Conservation (phyloP, 2,329 filamentous ascomycete genomes). For the Tolypocladium tropicale region DNA sequence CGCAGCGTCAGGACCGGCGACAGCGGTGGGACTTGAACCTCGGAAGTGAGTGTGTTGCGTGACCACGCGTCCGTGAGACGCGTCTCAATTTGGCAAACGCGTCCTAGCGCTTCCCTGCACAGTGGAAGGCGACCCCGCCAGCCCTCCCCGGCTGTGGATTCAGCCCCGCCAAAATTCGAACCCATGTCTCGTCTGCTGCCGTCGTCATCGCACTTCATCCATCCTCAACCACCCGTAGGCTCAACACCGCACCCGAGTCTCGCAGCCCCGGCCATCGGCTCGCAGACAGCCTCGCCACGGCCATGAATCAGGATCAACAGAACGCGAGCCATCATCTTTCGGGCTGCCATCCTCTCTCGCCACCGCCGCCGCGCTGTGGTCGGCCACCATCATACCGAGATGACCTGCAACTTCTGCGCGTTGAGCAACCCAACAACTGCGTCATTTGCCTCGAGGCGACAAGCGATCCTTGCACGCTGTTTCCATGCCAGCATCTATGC, state of each 20-base stretch:
- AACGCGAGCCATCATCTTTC: not conserved
- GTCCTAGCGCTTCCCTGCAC: too few species aligned
- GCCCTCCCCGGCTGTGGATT: too few species aligned
- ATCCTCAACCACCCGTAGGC: not conserved
- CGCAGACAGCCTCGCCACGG: not conserved
- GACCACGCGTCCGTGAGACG: not conserved
- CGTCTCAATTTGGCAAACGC: not conserved
- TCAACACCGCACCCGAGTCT: not conserved
- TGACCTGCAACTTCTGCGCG: not conserved
- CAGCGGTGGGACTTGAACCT: not conserved
- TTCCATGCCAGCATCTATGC: constrained; percentile 67
- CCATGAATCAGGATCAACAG: not conserved
- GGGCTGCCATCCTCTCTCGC: not conserved
- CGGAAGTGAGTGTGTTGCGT: not conserved
- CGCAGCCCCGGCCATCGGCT: not conserved
- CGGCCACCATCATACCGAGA: not conserved
- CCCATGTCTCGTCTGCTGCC: not conserved
- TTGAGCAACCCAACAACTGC: constrained; percentile 27
- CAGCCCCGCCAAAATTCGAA: not conserved
- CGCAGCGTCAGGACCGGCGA: not conserved
- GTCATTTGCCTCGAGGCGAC: constrained; percentile 80
- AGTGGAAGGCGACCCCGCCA: not conserved
- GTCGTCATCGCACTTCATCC: not conserved
- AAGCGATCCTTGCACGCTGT: constrained; percentile 58
- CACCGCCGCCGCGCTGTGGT: not conserved